Evolutionary conservation across 192 early-diverging fungal species (phyloP).

Genomic region (Mortierella hygrophila): DNA sequence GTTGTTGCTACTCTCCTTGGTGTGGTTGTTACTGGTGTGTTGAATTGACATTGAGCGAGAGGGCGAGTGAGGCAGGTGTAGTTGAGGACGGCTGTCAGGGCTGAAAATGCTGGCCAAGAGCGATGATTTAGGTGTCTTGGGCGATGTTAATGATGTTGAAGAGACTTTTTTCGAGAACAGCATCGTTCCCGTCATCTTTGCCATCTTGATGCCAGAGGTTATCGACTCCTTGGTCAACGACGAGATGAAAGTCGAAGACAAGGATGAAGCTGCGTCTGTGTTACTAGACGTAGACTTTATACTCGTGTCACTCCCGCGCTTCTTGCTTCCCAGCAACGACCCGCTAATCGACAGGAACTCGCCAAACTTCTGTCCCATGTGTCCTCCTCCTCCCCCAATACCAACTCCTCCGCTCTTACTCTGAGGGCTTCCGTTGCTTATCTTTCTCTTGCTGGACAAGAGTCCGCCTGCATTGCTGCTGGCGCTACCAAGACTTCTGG

Average conservation of each 20-base stretch:
- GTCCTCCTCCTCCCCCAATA: not conserved
- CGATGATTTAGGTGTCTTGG: slow-evolving; percentile 12
- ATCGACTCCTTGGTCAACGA: not conserved
- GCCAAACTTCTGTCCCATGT: slow-evolving; percentile 17
- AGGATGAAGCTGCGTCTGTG: not conserved
- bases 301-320: slow-evolving; percentile 34
- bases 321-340: slow-evolving; percentile 25
- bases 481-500: not conserved
- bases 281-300: not conserved
- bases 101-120: slow-evolving; percentile 18
- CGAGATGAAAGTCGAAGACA: not conserved
- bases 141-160: slow-evolving; percentile 2
- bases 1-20: not conserved
- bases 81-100: slow-evolving; percentile 5
- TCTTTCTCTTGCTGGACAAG: slow-evolving; percentile 8
- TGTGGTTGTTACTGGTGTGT: not conserved
- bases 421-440: not conserved
- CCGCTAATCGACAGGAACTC: slow-evolving; percentile 15
- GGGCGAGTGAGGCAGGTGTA: not conserved
- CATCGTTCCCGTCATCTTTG: not conserved
- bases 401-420: not conserved
- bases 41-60: not conserved
- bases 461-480: no score
- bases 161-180: not conserved
- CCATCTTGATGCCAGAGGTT: not conserved